Percentiles rank a stretch among this genome's conserved stretches.
Evolutionary conservation across 2,329 filamentous ascomycete species (phyloP).

Genomic region (Trichoderma atrobrunneum): DNA sequence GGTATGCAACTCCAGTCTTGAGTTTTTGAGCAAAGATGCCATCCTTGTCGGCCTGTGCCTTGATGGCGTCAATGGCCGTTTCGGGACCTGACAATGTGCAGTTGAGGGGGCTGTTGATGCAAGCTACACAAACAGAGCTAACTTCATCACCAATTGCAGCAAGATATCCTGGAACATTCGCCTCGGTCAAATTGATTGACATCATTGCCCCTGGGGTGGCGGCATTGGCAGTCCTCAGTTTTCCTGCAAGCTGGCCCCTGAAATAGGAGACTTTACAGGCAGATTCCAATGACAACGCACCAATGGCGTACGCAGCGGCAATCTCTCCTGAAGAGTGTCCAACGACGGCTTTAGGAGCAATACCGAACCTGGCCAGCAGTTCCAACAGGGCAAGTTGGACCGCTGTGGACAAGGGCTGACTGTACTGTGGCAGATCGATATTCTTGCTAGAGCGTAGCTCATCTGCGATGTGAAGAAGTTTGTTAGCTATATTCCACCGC

Average conservation of each 20-base stretch:
- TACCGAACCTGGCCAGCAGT: slow-evolving; percentile 32
- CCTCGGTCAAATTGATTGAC: not conserved
- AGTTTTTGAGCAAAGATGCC: slow-evolving; percentile 26
- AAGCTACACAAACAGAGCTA: slow-evolving; percentile 26
- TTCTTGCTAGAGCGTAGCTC: not conserved
- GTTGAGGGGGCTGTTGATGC: slow-evolving; percentile 31
- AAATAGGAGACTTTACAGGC: slow-evolving; percentile 39
- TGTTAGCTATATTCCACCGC: not conserved
- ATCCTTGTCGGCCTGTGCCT: slow-evolving; percentile 26
- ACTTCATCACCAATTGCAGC: not conserved
- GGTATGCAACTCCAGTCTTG: slow-evolving; percentile 24
- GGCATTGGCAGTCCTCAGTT: not conserved
- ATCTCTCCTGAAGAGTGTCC: slow-evolving; percentile 43
- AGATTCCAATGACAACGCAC: not conserved
- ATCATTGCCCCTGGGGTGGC: slow-evolving; percentile 3
- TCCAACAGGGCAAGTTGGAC: slow-evolving; percentile 42
- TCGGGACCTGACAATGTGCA: slow-evolving; percentile 31
- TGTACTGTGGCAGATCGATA: slow-evolving; percentile 21
- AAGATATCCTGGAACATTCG: not conserved
- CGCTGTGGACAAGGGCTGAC: slow-evolving; percentile 35
- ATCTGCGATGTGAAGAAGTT: not conserved
- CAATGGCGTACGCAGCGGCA: slow-evolving; percentile 35
- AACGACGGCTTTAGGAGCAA: slow-evolving; percentile 33
- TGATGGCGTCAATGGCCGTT: slow-evolving; percentile 25
- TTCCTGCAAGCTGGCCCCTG: slow-evolving; percentile 29